Evolutionary conservation across 2,329 filamentous ascomycete genomes (phyloP), one percentile per base, ranked within the genome.

Genomic region (Rhynchosporium agropyri): DNA sequence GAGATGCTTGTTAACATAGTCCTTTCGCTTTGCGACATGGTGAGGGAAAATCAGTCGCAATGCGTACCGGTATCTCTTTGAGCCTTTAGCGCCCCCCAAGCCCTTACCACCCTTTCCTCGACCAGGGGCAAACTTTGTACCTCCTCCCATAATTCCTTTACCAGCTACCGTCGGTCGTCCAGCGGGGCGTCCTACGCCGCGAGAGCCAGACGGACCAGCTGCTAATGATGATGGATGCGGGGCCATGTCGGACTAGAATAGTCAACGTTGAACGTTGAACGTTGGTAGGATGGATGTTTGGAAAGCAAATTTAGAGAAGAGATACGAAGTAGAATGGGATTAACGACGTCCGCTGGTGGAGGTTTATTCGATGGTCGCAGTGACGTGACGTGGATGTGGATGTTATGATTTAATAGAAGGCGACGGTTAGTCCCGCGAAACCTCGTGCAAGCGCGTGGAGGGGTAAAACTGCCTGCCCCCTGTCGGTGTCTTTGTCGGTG

Each of bases 61-160:
- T 15, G 64, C 65, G 28, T 56, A 63, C 64, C 61, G 62, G 4
- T 60, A 60, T 10, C 63, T 54, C 38, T 63, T 61, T 4, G 28
- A 26, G 7, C 57, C 57, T 31, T 59, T 59, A 0, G 43, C 51
- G 26, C 4, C n/a, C 9, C 68, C 69, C 8, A 65, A 12, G 0
- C 64, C 66, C n/a, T 56, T 58, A 1, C 15, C n/a, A 0, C 64
- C 65, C n/a, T 66, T 68, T 3, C 68, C 69, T 28, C 63, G 48
- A 1, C 68, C 67, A 28, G 20, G 33, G 9, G 28, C 31, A 9
- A 48, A 58, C 29, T 45, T 38, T 1, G 58, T 5, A 33, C 31
- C 42, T 9, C 40, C 42, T 5, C 58, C 50, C 3, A 45, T 10
- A 8, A 66, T 6, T 0, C 60, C 62, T n/a, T 69, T 66, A 4